Conservation (phyloP, 2,329 filamentous ascomycete species). For the Fusarium circinatum region DNA sequence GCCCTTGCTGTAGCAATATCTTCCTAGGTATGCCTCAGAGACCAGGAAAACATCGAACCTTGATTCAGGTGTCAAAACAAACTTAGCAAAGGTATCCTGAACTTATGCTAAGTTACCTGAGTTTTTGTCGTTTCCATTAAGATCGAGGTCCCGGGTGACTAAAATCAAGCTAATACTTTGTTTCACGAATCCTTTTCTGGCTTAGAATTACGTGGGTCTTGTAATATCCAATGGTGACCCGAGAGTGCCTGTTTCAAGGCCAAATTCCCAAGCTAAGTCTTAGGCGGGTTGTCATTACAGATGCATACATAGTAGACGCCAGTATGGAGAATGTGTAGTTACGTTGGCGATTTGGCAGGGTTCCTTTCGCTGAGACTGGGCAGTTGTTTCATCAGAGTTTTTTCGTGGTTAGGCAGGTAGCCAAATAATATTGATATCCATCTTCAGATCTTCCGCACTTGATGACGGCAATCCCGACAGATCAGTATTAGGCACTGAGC, state of each 20-base stretch:
- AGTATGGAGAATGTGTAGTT: background rate
- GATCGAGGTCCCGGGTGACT: background rate
- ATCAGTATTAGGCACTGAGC: background rate
- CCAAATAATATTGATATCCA: background rate
- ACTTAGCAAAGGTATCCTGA: background rate
- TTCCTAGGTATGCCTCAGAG: background rate
- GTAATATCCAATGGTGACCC: constrained; percentile 25
- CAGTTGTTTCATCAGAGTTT: too few species aligned
- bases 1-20: background rate
- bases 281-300: background rate
- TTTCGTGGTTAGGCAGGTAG: background rate
- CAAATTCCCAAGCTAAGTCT: constrained; percentile 10
- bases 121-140: background rate
- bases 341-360: background rate
- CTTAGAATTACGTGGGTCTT: constrained; percentile 18
- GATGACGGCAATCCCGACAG: background rate
- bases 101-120: background rate
- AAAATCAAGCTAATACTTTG: constrained; percentile 1
- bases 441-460: background rate
- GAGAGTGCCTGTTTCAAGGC: constrained; percentile 31
- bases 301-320: background rate
- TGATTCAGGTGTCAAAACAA: background rate
- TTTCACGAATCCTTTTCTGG: constrained; percentile 39
- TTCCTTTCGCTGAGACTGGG: background rate
- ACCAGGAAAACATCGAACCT: background rate